Conservation (phyloP, 1,139 yeast genomes). For the Komagataea norvegica region DNA sequence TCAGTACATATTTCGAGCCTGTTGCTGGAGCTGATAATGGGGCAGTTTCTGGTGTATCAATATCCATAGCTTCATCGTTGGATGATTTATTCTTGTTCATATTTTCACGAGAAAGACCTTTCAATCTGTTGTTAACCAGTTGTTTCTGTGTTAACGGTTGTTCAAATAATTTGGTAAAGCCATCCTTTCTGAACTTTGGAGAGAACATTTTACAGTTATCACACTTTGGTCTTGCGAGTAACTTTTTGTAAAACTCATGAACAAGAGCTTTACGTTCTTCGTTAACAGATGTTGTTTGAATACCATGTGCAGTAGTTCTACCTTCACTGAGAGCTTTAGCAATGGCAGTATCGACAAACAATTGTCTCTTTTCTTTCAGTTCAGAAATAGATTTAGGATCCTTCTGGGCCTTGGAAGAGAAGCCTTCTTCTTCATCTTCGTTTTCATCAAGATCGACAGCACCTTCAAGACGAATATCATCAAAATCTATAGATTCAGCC, state of each 20-base stretch:
- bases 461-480: slow-evolving; percentile 46
- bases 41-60: slow-evolving; percentile 25
- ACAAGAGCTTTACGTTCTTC: slow-evolving; percentile 81
- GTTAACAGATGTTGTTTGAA: slow-evolving; percentile 75
- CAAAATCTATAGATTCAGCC: slow-evolving; percentile 71
- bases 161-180: slow-evolving; percentile 88
- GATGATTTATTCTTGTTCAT: slow-evolving; percentile 43
- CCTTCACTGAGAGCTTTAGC: slow-evolving; percentile 77
- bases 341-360: slow-evolving; percentile 66
- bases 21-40: slow-evolving; percentile 27
- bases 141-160: slow-evolving; percentile 80
- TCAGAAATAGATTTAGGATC: slow-evolving; percentile 32
- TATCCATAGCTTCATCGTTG: slow-evolving; percentile 24
- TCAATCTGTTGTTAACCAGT: slow-evolving; percentile 70
- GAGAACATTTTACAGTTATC: slow-evolving; percentile 95
- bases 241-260: slow-evolving; percentile 68
- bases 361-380: slow-evolving; percentile 56
- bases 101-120: slow-evolving; percentile 71
- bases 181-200: slow-evolving; percentile 92
- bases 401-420: slow-evolving; percentile 33
- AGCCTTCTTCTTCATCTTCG: slow-evolving; percentile 34
- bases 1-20: slow-evolving; percentile 79
- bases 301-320: slow-evolving; percentile 59
- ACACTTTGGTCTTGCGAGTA: slow-evolving; percentile 79
- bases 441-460: slow-evolving; percentile 27